phyloP scores from a whole-genome alignment of 1,284 basidiomycete genomes.

The Anthracocystis setariae region DNA sequence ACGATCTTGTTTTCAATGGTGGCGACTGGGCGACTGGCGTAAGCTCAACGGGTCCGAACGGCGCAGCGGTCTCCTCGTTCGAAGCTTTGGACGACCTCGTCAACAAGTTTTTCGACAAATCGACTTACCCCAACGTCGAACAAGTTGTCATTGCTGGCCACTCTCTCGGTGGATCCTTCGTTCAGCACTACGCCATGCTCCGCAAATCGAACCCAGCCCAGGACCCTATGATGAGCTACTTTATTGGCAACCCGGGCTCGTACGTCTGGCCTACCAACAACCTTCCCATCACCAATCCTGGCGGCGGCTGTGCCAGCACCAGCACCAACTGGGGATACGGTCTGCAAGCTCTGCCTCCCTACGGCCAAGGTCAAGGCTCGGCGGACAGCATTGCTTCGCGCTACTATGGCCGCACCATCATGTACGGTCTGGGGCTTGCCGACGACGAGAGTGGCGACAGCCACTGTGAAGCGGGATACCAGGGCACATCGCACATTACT shows the following conservation, averaged over 20 bases:
- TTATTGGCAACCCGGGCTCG: slow-evolving; percentile 57
- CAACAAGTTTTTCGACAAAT: slow-evolving; percentile 55
- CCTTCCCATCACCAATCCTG: slow-evolving; percentile 43
- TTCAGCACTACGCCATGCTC: slow-evolving; percentile 62
- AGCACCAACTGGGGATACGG: slow-evolving; percentile 42
- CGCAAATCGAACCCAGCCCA: slow-evolving; percentile 40
- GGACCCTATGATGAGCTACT: slow-evolving; percentile 48
- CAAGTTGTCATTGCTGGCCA: slow-evolving; percentile 61
- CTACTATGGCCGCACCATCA: slow-evolving; percentile 49
- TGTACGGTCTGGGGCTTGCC: slow-evolving; percentile 50
- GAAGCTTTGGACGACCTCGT: slow-evolving; percentile 55
- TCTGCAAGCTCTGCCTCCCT: slow-evolving; percentile 28
- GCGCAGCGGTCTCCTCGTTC: slow-evolving; percentile 40
- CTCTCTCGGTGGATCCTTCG: slow-evolving; percentile 55
- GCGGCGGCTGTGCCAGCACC: slow-evolving; percentile 33
- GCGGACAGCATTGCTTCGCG: slow-evolving; percentile 33
- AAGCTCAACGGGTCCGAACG: slow-evolving; percentile 45
- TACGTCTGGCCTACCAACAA: slow-evolving; percentile 50
- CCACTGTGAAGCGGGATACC: slow-evolving; percentile 59
- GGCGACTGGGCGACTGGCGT: slow-evolving; percentile 48
- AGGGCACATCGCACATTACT: slow-evolving; percentile 53
- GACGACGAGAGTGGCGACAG: slow-evolving; percentile 58
- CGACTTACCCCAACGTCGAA: slow-evolving; percentile 54
- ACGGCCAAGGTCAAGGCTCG: slow-evolving; percentile 27
- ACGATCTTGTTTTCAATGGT: slow-evolving; percentile 48